These are phyloP conservation scores for Talaromyces borbonicus DNA, from an alignment of 495 filamentous ascomycete genomes.

Conservation along the genomic window DNA sequence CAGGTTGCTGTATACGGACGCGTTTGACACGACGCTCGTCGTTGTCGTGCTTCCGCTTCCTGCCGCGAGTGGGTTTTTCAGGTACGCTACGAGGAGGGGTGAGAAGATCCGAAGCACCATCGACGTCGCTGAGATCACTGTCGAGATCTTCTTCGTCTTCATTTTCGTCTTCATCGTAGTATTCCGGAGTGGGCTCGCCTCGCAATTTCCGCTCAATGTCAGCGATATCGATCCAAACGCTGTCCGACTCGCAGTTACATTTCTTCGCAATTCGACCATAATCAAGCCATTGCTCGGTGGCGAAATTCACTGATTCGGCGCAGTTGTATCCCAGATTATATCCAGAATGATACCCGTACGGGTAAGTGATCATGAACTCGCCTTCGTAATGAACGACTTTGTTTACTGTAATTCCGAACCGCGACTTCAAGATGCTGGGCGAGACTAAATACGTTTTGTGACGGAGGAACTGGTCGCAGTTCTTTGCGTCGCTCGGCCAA, in stretches of 20 bases:
- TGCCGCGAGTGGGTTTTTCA: conserved; percentile 47
- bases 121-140: conserved; percentile 53
- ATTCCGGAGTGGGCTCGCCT: conserved; percentile 83
- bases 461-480: conserved; percentile 89
- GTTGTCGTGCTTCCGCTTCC: conserved; percentile 54
- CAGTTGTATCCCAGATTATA: conserved; percentile 99
- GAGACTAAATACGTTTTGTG: conserved; percentile 99
- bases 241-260: conserved; percentile 91
- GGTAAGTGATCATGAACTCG: conserved; percentile 97
- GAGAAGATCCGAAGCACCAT: conserved; percentile 55
- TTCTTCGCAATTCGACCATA: conserved; percentile 97
- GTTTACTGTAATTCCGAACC: conserved; percentile 92
- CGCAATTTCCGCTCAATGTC: conserved; percentile 91
- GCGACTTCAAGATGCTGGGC: conserved; percentile 69
- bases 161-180: conserved; percentile 75
- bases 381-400: conserved; percentile 91
- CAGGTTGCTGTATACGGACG: conserved; percentile 57
- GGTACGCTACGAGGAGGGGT: conserved; percentile 71
- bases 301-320: conserved; percentile 98
- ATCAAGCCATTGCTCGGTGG: conserved; percentile 83
- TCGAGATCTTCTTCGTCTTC: conserved; percentile 63
- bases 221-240: conserved; percentile 93
- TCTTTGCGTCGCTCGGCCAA: conserved; percentile 94
- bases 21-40: conserved; percentile 61
- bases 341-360: conserved; percentile 96